phyloP scores from a whole-genome alignment of 2,329 filamentous ascomycete species.

The Fusarium bactridioides region DNA sequence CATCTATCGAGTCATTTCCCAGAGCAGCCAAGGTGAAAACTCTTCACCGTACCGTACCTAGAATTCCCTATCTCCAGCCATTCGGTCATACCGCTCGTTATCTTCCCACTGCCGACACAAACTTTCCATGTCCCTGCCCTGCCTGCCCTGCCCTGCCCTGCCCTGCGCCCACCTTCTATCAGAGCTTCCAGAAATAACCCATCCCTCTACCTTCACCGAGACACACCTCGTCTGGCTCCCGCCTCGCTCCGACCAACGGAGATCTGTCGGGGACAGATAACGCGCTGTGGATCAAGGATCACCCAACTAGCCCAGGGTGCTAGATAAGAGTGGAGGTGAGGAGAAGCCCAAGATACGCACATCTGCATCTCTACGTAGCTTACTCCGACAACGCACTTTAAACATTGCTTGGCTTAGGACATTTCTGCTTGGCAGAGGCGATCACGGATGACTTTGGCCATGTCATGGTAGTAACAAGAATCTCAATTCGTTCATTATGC shows the following conservation, averaged over 20 bases:
- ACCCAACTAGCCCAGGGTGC: neutral
- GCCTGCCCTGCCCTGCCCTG: neutral
- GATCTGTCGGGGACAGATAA: constrained; percentile 25
- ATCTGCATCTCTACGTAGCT: neutral
- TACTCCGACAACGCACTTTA: constrained; percentile 19
- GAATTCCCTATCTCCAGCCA: constrained; percentile 7
- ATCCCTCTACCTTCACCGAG: constrained; percentile 11
- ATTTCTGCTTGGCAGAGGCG: constrained; percentile 5
- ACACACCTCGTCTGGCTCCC: constrained; percentile 2
- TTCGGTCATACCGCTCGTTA: constrained; percentile 1
- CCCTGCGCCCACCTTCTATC: constrained; percentile 12
- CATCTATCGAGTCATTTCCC: constrained; percentile 1
- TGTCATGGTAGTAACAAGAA: neutral
- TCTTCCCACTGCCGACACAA: neutral
- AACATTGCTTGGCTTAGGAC: neutral
- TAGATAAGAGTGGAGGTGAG: constrained; percentile 27
- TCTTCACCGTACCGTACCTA: neutral
- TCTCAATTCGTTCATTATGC: constrained; percentile 24
- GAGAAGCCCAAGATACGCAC: neutral
- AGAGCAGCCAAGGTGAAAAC: neutral
- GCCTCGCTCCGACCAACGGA: constrained; percentile 12
- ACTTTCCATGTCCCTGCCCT: neutral
- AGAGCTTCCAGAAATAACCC: constrained; percentile 21
- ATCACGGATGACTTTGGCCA: neutral
- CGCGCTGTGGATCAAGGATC: constrained; percentile 2